A percentile compares a stretch with the other conserved stretches of the same genome.
These are phyloP conservation scores for Backusella westeae DNA, from an alignment of 192 early-diverging fungal genomes.

Conservation along the genomic window DNA sequence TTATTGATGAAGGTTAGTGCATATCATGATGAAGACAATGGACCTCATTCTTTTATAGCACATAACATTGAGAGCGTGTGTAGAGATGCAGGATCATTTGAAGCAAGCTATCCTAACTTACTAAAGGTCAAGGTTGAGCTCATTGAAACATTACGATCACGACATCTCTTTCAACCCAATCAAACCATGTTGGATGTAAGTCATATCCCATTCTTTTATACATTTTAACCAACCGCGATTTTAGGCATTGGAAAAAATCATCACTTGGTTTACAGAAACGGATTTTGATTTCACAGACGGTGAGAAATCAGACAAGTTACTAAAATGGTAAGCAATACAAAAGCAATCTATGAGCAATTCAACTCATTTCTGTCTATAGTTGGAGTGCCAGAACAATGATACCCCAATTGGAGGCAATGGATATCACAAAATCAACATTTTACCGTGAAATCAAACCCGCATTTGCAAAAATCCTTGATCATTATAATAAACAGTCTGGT, in stretches of 20 bases:
- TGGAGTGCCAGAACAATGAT: slow-evolving; percentile 25
- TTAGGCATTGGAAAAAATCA: neutral
- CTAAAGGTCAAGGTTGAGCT: neutral
- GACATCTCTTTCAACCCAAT: neutral
- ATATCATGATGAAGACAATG: neutral
- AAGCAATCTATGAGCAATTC: neutral
- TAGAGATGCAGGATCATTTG: slow-evolving; percentile 49
- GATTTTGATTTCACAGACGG: neutral
- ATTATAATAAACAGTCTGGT: neutral
- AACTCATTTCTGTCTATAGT: neutral
- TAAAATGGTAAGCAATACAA: neutral
- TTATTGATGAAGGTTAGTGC: slow-evolving; percentile 53
- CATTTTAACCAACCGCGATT: too few relatives aligned
- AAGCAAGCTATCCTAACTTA: slow-evolving; percentile 14
- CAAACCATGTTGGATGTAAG: neutral
- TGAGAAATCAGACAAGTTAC: neutral
- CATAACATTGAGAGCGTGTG: slow-evolving; percentile 61
- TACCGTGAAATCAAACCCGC: slow-evolving; percentile 12
- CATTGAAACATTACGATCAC: neutral
- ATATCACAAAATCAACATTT: slow-evolving; percentile 13
- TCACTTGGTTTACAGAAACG: neutral
- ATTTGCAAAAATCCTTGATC: neutral
- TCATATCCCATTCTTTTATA: too few relatives aligned
- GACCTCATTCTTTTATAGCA: slow-evolving; percentile 18
- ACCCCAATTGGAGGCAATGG: slow-evolving; percentile 11